Percentiles rank a stretch among this genome's conserved stretches.
phyloP scores from a whole-genome alignment of 495 filamentous ascomycete genomes.

The Penicillium longicatenatum region DNA sequence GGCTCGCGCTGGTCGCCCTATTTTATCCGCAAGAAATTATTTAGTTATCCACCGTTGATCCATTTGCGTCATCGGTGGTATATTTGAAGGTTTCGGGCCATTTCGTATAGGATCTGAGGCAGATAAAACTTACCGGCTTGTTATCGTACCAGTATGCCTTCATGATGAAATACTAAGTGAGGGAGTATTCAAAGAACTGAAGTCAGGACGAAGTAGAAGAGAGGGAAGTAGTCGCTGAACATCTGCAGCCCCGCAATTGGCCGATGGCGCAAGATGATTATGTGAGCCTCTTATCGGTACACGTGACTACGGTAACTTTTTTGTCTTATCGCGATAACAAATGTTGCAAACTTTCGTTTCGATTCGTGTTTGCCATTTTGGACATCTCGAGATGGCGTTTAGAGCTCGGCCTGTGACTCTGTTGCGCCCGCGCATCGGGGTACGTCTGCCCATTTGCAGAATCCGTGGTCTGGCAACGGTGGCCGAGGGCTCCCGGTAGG shows the following conservation, averaged over 20 bases:
- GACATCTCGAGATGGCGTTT: constrained; percentile 37
- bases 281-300: constrained; percentile 19
- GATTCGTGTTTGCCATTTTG: constrained; percentile 10
- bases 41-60: neutral
- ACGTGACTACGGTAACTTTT: constrained; percentile 26
- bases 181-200: neutral
- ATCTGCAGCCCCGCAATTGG: constrained; percentile 49
- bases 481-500: constrained; percentile 46
- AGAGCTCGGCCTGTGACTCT: constrained; percentile 33
- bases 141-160: constrained; percentile 86
- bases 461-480: constrained; percentile 50
- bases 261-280: constrained; percentile 35
- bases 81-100: neutral
- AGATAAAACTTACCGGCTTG: constrained; percentile 59
- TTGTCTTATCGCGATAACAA: constrained; percentile 23
- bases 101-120: neutral
- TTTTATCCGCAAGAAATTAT: constrained; percentile 5
- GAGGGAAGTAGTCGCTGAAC: constrained; percentile 33
- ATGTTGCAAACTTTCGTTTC: neutral
- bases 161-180: constrained; percentile 54
- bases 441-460: constrained; percentile 24
- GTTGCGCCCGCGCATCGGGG: constrained; percentile 33
- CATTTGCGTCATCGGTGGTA: constrained; percentile 18
- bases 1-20: constrained; percentile 91
- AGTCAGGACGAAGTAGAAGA: constrained; percentile 1